Base-by-base conservation (phyloP, 805 yeast species). In the Wickerhamomyces strasburgensis region DNA sequence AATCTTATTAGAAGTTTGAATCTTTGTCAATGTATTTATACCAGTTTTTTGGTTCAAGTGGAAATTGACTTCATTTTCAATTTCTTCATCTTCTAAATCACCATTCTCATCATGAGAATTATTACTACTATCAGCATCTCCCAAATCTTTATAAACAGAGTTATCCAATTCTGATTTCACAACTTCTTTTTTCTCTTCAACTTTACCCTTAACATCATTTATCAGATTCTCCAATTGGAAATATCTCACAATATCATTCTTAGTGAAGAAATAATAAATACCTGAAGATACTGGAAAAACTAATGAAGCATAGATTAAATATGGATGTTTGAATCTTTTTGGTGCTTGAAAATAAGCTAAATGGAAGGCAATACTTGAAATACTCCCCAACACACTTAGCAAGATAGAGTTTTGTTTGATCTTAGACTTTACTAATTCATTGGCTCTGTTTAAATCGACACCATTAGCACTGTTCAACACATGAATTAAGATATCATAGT, bases 261-360 rank as follows among this genome's bases (percentile, higher is more conserved):
- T 47, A 10, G 42, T 34, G 8, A 43, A n/a, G 2, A 35, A 15
- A 13, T 38, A 43, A 31, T 39, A 49, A 15, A 51, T 37, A 2
- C 42, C 19, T 13, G 43, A 14, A 10, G 48, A 37, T 5, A 54
- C 14, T 17, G 58, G 58, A 40, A 48, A 48, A 6, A 54, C 51
- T 32, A 54, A 41, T 4, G 55, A 46, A 5, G 58, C 44, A 31
- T 84, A 84, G 11, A 84, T 52, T 52, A 84, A 68, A 55, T 83
- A 84, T 15, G 93, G 93, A 58, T 84, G 94, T 57, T 74, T 74
- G 38, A 70, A 78, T 26, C 63, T 54, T 5, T 58, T 47, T 15
- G 84, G 76, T 1, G 87, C 76, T 33, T 68, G 67, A 34, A 61
- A 62, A 53, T 69, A 83, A n/a, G 82, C 80, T 44, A 70, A 46